Conservation (phyloP, 2,329 filamentous ascomycete genomes). For the Fusarium oxysporum region DNA sequence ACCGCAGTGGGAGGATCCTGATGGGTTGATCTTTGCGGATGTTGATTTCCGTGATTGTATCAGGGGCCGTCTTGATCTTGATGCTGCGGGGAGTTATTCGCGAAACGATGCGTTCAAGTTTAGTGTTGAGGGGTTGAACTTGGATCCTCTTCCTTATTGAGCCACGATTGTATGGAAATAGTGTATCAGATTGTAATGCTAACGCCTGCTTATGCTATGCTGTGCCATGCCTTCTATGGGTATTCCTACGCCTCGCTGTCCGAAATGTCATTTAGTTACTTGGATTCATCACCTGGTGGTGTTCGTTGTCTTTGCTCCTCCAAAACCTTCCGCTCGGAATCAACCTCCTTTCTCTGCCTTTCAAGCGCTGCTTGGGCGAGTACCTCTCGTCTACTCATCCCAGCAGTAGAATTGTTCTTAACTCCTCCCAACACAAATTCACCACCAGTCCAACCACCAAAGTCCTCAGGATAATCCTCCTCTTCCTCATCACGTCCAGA, state of each 20-base stretch:
- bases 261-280: slow-evolving; percentile 21
- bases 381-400: slow-evolving; percentile 77
- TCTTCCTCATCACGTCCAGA: slow-evolving; percentile 64
- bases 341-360: slow-evolving; percentile 50
- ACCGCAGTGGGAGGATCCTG: slow-evolving; percentile 84
- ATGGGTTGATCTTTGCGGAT: slow-evolving; percentile 75
- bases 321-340: slow-evolving; percentile 48
- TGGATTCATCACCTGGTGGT: slow-evolving; percentile 38
- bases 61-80: slow-evolving; percentile 82
- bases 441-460: slow-evolving; percentile 82
- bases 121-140: slow-evolving; percentile 67
- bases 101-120: slow-evolving; percentile 74
- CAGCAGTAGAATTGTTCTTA: slow-evolving; percentile 57
- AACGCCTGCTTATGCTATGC: slow-evolving; percentile 12
- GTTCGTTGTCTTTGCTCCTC: slow-evolving; percentile 46
- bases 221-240: slow-evolving; percentile 3
- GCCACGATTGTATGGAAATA: background rate
- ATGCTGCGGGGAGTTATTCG: slow-evolving; percentile 88
- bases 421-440: slow-evolving; percentile 78
- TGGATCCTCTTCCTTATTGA: slow-evolving; percentile 68
- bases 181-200: slow-evolving; percentile 30
- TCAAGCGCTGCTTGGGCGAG: slow-evolving; percentile 66
- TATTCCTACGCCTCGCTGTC: slow-evolving; percentile 26
- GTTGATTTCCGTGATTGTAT: slow-evolving; percentile 91
- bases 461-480: slow-evolving; percentile 63